These are phyloP conservation scores for Heterobasidion occidentale DNA, from an alignment of 1,284 basidiomycete genomes.

Conservation along the genomic window DNA sequence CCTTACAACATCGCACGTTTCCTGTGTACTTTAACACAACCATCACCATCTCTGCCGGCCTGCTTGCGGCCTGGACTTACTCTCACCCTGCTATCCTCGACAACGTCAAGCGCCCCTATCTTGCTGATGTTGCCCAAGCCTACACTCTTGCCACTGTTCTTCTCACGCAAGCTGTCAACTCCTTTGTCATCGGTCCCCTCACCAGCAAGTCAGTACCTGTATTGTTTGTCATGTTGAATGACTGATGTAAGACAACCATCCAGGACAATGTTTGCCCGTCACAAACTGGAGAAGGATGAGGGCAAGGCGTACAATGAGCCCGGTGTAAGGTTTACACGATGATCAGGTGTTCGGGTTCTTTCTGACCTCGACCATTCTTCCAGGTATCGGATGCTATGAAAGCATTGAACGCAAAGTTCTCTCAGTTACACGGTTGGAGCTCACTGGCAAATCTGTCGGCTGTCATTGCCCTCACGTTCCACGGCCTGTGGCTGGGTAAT, in stretches of 20 bases:
- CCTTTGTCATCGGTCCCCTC: constrained; percentile 54
- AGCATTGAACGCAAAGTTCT: constrained; percentile 57
- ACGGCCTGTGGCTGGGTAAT: constrained; percentile 66
- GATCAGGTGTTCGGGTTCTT: not conserved
- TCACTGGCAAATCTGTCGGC: constrained; percentile 58
- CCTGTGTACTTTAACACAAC: constrained; percentile 70
- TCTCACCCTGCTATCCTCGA: constrained; percentile 55
- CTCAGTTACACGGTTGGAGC: constrained; percentile 58
- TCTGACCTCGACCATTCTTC: not conserved
- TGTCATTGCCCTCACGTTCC: constrained; percentile 56
- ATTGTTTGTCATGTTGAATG: not conserved
- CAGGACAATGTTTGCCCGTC: constrained; percentile 67
- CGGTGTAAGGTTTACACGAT: constrained; percentile 31
- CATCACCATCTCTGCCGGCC: constrained; percentile 42
- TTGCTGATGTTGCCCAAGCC: constrained; percentile 65
- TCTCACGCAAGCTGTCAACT: constrained; percentile 46
- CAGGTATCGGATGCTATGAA: constrained; percentile 69
- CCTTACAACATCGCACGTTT: constrained; percentile 67
- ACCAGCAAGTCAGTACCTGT: constrained; percentile 50
- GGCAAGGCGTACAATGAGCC: constrained; percentile 59
- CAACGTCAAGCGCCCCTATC: constrained; percentile 36
- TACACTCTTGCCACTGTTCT: constrained; percentile 49
- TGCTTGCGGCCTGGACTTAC: constrained; percentile 57
- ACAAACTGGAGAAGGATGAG: constrained; percentile 68
- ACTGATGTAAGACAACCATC: not conserved